These are phyloP conservation scores for Backusella parvicylindrica DNA, from an alignment of 192 early-diverging fungal genomes.

Conservation along the genomic window DNA sequence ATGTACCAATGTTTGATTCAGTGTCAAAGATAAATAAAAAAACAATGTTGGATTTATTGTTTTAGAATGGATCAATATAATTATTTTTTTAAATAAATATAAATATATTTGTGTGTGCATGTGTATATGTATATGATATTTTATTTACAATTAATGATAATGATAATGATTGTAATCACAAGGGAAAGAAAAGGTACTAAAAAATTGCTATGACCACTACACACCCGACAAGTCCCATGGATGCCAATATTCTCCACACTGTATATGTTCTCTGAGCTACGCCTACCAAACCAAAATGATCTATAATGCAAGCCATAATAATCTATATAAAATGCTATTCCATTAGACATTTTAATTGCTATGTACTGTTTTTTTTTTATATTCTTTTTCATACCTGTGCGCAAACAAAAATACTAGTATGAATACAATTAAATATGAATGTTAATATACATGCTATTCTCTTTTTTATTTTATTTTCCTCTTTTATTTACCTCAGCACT, in stretches of 20 bases:
- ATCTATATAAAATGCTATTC: background rate
- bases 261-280: slow-evolving; percentile 39
- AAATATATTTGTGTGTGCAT: background rate
- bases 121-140: background rate
- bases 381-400: slow-evolving; percentile 43
- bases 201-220: slow-evolving; percentile 44
- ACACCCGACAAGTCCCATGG: slow-evolving; percentile 42
- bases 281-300: slow-evolving; percentile 50
- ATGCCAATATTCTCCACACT: slow-evolving; percentile 41
- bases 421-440: background rate
- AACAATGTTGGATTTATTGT: too few relatives aligned
- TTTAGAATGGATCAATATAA: too few relatives aligned
- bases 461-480: background rate
- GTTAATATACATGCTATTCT: background rate
- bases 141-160: background rate
- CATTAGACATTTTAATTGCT: background rate
- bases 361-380: background rate
- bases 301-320: slow-evolving; percentile 47
- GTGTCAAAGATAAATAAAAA: too few relatives aligned
- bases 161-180: background rate
- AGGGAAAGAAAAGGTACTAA: background rate
- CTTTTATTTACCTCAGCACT: slow-evolving; percentile 34
- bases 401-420: slow-evolving; percentile 43
- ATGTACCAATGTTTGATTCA: too few relatives aligned
- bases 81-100: too few relatives aligned